Conservation (phyloP, 768 basidiomycete genomes). For the Tricholoma terreum region DNA sequence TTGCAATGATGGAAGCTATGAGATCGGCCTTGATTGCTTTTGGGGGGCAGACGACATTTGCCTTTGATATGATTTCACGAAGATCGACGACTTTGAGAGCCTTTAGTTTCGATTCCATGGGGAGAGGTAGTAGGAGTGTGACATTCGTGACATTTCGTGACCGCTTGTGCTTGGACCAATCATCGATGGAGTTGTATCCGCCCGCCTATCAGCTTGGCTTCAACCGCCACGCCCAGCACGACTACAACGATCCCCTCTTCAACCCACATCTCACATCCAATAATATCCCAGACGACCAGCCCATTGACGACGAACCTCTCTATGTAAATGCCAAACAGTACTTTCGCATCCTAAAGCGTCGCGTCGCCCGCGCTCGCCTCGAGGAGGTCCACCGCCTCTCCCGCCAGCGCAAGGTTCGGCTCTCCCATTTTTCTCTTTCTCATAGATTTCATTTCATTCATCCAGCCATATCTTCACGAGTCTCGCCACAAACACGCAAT, state of each 20-base stretch:
- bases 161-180: constrained; percentile 33
- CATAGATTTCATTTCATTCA: constrained; percentile 5
- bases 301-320: constrained; percentile 92
- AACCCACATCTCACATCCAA: constrained; percentile 18
- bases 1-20: constrained; percentile 57
- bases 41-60: constrained; percentile 43
- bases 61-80: constrained; percentile 56
- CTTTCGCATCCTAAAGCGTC: constrained; percentile 94
- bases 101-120: constrained; percentile 44
- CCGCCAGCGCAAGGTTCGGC: constrained; percentile 81
- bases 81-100: constrained; percentile 73
- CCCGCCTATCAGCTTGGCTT: constrained; percentile 49
- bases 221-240: constrained; percentile 21
- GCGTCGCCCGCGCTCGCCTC: constrained; percentile 84
- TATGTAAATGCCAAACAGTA: constrained; percentile 99
- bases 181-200: constrained; percentile 51
- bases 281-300: constrained; percentile 28
- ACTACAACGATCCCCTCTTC: constrained; percentile 8
- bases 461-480: constrained; percentile 95
- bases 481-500: constrained; percentile 98
- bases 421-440: neutral
- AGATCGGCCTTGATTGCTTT: constrained; percentile 69
- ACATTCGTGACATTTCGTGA: constrained; percentile 17
- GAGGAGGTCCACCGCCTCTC: constrained; percentile 94
- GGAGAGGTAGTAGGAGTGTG: constrained; percentile 20